phyloP scores from a whole-genome alignment of 345 rosid genomes.

The Eutrema yunnanense region DNA sequence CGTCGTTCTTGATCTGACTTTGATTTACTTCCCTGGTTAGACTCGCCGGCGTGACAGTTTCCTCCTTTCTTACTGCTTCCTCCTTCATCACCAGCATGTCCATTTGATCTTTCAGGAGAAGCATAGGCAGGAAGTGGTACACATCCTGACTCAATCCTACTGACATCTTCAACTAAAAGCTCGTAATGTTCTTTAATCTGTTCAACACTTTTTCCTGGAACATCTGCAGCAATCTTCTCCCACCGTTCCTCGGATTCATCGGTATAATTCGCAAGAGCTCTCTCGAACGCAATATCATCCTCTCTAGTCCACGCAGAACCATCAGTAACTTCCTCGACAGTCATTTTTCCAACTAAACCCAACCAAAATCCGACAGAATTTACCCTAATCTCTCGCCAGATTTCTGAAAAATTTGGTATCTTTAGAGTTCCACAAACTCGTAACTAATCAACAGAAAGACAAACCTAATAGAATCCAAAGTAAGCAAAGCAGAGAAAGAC shows the following conservation, averaged over 20 bases:
- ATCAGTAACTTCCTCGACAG: constrained; percentile 58
- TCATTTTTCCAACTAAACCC: constrained; percentile 34
- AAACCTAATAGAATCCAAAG: not conserved
- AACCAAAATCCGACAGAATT: constrained; percentile 8
- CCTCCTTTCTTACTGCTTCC: constrained; percentile 64
- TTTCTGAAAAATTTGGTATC: not conserved
- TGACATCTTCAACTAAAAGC: constrained; percentile 73
- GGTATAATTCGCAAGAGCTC: constrained; percentile 59
- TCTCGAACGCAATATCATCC: constrained; percentile 89
- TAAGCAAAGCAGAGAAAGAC: not conserved
- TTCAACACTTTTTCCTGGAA: constrained; percentile 72
- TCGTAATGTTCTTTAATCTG: constrained; percentile 80
- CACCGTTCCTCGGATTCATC: constrained; percentile 57
- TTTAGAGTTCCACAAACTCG: constrained; percentile 11
- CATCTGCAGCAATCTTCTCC: constrained; percentile 73
- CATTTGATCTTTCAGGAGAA: constrained; percentile 53
- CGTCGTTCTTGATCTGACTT: constrained; percentile 93
- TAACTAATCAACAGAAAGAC: constrained; percentile 22
- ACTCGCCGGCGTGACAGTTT: constrained; percentile 47
- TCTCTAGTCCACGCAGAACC: constrained; percentile 74
- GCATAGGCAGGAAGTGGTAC: constrained; percentile 75
- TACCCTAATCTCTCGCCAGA: too few species aligned
- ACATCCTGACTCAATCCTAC: constrained; percentile 77
- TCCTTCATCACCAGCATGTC: constrained; percentile 68
- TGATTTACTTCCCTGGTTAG: constrained; percentile 77